phyloP scores from a whole-genome alignment of 495 filamentous ascomycete genomes.

The Cetradonia linearis region DNA sequence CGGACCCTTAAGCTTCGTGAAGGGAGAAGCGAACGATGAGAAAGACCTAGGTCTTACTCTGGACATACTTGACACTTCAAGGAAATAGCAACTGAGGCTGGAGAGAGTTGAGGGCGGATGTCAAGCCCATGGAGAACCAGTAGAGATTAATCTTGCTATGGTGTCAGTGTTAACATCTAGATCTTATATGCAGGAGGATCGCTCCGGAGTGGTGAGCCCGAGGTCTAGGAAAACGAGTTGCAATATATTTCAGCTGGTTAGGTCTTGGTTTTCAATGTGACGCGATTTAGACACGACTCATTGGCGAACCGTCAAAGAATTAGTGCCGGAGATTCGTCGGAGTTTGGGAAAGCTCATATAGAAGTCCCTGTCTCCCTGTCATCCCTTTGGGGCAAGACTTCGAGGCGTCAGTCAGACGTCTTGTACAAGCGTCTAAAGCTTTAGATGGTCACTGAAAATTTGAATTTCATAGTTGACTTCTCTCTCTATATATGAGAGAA shows the following conservation, averaged over 20 bases:
- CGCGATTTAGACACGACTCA: not conserved
- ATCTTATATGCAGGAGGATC: too few relatives aligned
- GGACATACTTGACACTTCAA: not conserved
- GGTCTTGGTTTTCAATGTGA: not conserved
- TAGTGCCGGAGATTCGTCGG: not conserved
- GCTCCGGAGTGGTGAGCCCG: too few relatives aligned
- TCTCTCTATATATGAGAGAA: not conserved
- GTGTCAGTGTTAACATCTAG: not conserved
- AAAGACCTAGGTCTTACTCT: not conserved
- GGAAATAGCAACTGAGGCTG: not conserved
- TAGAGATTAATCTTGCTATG: not conserved
- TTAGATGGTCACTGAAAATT: not conserved
- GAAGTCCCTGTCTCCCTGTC: too few relatives aligned
- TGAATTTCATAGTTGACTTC: not conserved
- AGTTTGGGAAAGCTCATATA: not conserved
- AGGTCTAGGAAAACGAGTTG: too few relatives aligned
- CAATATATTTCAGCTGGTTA: not conserved
- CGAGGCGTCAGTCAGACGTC: too few relatives aligned
- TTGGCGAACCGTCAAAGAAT: not conserved
- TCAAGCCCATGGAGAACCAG: not conserved
- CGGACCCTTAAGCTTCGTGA: not conserved
- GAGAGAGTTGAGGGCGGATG: not conserved
- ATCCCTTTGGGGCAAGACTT: too few relatives aligned
- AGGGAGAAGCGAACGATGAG: not conserved
- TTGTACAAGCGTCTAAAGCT: not conserved